Evolutionary conservation across 2,329 filamentous ascomycete species (phyloP), one percentile per base, ranked within the genome.

Genomic region (Sphaerostilbella broomeana): DNA sequence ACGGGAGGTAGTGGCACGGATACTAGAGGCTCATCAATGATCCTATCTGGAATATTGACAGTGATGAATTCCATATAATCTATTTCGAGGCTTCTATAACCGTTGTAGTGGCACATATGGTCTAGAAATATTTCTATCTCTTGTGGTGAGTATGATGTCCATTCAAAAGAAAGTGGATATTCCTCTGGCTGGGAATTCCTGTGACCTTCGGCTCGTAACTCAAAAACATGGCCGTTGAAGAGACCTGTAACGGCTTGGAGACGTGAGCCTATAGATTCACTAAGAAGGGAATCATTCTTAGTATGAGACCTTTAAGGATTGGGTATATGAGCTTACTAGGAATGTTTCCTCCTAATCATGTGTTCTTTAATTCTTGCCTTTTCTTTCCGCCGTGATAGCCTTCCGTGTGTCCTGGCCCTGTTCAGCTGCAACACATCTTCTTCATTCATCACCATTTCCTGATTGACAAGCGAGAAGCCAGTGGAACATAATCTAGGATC

Each of bases 41-140:
- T 4, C 13, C 24, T 30, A 10, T 17, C 5, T 3, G 17, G 15
- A 16, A 25, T 19, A 2, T 24, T 24, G 17, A 47, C 37, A 6
- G 33, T 39, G 21, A 35, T 47, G 38, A 57, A 53, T 18, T 31
- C 11, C 4, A 57, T 30, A 11, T 46, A 38, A 6, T 56, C 47
- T 4, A 56, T 22, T 3, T 52, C 41, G 6, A 57, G 41, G 29
- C 44, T 51, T 30, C 38, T 51, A 35, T 47, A 50, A 10, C 54
- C 54, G 26, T 47, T 44, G 18, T 28, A 35, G 7, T 35, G 42
- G 6, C 48, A 51, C 27, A 43, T 39, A n/a, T 26, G 38, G 17
- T 47, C 42, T 5, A 57, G 42, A 31, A 28, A 47, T 2, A 37
- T 28, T 13, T 43, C 26, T 26, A 57, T 19, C 6, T 36, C 37